These are phyloP conservation scores for Trichosanthes cucumerina DNA, from an alignment of 306 rosid genomes.

Conservation along the genomic window DNA sequence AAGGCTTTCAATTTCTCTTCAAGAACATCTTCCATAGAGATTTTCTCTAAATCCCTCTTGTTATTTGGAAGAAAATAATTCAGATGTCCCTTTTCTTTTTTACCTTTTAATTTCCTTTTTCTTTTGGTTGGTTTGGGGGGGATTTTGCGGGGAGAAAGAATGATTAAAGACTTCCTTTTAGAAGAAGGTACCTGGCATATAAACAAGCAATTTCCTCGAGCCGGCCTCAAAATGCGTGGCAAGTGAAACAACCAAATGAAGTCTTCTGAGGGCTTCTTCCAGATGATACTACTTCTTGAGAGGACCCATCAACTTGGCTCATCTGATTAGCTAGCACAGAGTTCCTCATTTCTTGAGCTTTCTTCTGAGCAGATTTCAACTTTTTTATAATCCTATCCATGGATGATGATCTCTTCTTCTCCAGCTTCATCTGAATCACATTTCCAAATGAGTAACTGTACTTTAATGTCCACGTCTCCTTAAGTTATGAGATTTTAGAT, in stretches of 20 bases:
- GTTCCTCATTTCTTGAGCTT: slow-evolving; percentile 87
- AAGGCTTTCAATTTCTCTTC: background rate
- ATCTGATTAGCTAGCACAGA: slow-evolving; percentile 39
- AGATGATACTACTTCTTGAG: slow-evolving; percentile 41
- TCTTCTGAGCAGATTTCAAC: slow-evolving; percentile 73
- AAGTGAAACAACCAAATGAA: slow-evolving; percentile 78
- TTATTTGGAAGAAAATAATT: background rate
- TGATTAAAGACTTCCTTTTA: background rate
- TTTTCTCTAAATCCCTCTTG: background rate
- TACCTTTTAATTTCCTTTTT: background rate
- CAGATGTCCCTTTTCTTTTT: background rate
- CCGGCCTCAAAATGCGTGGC: slow-evolving; percentile 53
- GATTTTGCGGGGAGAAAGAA: background rate
- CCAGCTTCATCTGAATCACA: slow-evolving; percentile 79
- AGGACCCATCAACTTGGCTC: slow-evolving; percentile 45
- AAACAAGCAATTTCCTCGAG: background rate
- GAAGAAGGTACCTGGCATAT: background rate
- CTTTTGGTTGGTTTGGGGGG: background rate
- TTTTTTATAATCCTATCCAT: slow-evolving; percentile 92
- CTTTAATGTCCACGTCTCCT: background rate
- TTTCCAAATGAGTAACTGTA: background rate
- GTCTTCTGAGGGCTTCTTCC: slow-evolving; percentile 46
- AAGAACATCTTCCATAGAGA: background rate
- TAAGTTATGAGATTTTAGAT: background rate
- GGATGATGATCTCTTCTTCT: slow-evolving; percentile 84